Evolutionary conservation across 805 yeast genomes (phyloP), one percentile per base, ranked within the genome.

Genomic region (Huiozyma sinensis): DNA sequence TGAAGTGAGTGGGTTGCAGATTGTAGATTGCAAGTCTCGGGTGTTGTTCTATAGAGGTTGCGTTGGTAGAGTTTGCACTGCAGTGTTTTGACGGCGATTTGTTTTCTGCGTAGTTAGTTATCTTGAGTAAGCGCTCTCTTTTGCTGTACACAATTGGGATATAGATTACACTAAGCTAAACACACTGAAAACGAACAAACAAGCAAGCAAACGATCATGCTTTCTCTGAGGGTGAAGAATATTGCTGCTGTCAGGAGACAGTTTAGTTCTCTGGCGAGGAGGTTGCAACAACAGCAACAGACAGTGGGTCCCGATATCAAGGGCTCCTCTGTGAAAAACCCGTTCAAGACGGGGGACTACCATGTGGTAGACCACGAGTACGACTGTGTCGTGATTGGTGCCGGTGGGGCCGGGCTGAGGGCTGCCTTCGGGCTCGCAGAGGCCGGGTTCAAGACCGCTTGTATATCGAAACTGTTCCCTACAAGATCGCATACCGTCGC

Each of bases 401-500:
- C 98, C 46, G 98, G 98, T 61, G 98, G 98, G 66, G 98, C 98
- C 41, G 98, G 98, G 63, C 73, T 90, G 49, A 81, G 98, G 71
- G 98, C 98, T 36, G 97, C 98, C 34, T 92, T 90, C 57, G 98
- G 98, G 52, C 75, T 90, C 46, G 95, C 97, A 46, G 89, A 87
- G 63, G 95, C 95, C 44, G 98, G 98, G 38, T 90, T 75, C 73
- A 90, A 92, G 68, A 90, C 96, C 39, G 98, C 98, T 33, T 92
- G 98, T 78, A 79, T 90, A 56, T 82, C 97, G 53, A 90, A 90
- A 70, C 77, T 90, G 59, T 90, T 90, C 76, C 98, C 97, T 45
- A 90, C 98, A 30, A 83, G 98, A 71, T 89, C 97, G 13, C 98
- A 90, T 66, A 90, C 98, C 17, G 98, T 90, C 42, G 97, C 97